A percentile compares a stretch with the other conserved stretches of the same genome.
phyloP scores from a whole-genome alignment of 2,329 filamentous ascomycete species.

The Furcasterigmium furcatum region DNA sequence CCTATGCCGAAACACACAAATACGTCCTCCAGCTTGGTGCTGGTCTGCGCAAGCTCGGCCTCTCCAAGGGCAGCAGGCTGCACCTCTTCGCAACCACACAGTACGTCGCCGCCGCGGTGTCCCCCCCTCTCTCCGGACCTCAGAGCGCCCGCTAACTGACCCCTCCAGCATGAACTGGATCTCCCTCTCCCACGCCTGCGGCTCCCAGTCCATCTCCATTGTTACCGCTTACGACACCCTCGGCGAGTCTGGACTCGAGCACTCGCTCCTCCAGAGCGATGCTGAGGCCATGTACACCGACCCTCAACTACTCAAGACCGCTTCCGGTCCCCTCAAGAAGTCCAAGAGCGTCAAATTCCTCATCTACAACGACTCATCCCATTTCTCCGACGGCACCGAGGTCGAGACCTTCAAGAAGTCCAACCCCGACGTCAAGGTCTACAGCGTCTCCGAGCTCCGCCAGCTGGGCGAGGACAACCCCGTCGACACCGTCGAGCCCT shows the following conservation, averaged over 20 bases:
- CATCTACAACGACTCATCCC: constrained; percentile 59
- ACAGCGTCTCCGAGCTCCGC: constrained; percentile 53
- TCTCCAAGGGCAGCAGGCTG: constrained; percentile 65
- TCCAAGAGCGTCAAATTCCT: constrained; percentile 54
- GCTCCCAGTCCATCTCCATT: constrained; percentile 84
- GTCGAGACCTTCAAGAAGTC: constrained; percentile 54
- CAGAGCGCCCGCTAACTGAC: too few relatives aligned
- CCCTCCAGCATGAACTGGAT: constrained; percentile 72
- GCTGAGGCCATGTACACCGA: constrained; percentile 85
- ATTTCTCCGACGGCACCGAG: constrained; percentile 47
- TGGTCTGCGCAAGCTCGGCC: constrained; percentile 71
- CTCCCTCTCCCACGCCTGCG: constrained; percentile 70
- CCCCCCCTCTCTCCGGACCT: too few relatives aligned
- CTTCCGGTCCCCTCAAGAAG: constrained; percentile 52
- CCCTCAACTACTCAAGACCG: constrained; percentile 68
- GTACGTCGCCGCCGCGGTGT: constrained; percentile 42
- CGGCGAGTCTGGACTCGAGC: constrained; percentile 77
- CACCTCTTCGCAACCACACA: constrained; percentile 81
- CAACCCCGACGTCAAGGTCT: constrained; percentile 48
- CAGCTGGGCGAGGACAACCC: constrained; percentile 64
- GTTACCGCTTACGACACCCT: constrained; percentile 96
- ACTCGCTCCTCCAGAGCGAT: constrained; percentile 79
- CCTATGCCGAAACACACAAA: constrained; percentile 75
- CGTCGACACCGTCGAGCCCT: constrained; percentile 67
- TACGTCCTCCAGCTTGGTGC: constrained; percentile 66